Evolutionary conservation across 2,329 filamentous ascomycete genomes (phyloP).

Genomic region (Didymella keratinophila): DNA sequence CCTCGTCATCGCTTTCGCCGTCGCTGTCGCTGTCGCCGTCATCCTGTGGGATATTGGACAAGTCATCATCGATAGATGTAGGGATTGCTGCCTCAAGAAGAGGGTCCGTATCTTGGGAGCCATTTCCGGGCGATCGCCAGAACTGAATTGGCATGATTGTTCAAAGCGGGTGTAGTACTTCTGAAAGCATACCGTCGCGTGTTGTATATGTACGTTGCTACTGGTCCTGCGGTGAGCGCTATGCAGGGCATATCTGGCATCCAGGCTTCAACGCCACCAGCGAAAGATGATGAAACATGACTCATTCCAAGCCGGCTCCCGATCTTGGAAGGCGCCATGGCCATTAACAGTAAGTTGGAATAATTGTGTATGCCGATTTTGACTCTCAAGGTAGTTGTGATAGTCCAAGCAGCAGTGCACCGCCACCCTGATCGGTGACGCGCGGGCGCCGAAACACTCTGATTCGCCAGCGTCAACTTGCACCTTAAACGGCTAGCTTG

Average conservation of each 20-base stretch:
- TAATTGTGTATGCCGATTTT: not conserved
- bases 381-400: not conserved
- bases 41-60: not conserved
- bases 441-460: not conserved
- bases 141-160: conserved; percentile 15
- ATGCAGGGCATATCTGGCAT: not conserved
- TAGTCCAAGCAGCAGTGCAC: not conserved
- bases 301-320: not conserved
- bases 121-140: conserved; percentile 17
- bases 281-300: not conserved
- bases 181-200: not conserved
- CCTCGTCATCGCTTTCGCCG: conserved; percentile 9
- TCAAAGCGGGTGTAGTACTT: not conserved
- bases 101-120: conserved; percentile 19
- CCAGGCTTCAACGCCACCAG: not conserved
- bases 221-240: not conserved
- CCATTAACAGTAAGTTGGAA: not conserved
- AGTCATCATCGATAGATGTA: conserved; percentile 1
- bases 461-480: not conserved
- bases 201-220: not conserved
- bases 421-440: not conserved
- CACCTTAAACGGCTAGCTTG: not conserved
- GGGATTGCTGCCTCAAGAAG: conserved; percentile 20
- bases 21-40: not conserved
- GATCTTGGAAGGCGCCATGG: not conserved